Conservation (phyloP, 2,329 filamentous ascomycete genomes). For the Rugonectria rugulosa region DNA sequence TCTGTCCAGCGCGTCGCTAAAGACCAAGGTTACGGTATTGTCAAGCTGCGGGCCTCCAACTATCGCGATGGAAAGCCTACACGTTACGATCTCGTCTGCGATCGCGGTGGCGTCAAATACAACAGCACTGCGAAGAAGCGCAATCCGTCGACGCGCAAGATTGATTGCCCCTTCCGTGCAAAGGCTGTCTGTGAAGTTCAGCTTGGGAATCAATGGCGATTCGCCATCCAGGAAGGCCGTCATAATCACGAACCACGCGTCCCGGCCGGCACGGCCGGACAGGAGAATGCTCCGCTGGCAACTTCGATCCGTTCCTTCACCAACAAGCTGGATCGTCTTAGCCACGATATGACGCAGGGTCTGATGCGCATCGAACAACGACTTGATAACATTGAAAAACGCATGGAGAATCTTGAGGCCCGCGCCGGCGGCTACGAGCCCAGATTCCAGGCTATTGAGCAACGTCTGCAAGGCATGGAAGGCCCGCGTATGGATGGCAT, state of each 20-base stretch:
- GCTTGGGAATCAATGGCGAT: slow-evolving; percentile 70
- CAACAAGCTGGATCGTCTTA: slow-evolving; percentile 67
- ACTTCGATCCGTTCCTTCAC: slow-evolving; percentile 65
- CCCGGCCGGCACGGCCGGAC: slow-evolving; percentile 60
- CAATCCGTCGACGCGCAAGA: slow-evolving; percentile 69
- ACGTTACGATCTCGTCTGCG: slow-evolving; percentile 69
- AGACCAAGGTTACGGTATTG: slow-evolving; percentile 68
- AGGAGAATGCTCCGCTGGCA: slow-evolving; percentile 65
- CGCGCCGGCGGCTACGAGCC: slow-evolving; percentile 53
- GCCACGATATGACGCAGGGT: slow-evolving; percentile 63
- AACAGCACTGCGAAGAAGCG: slow-evolving; percentile 71
- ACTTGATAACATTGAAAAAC: slow-evolving; percentile 61
- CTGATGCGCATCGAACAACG: slow-evolving; percentile 59
- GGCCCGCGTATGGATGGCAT: slow-evolving; percentile 52
- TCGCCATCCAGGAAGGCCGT: slow-evolving; percentile 65
- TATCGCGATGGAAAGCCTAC: slow-evolving; percentile 70
- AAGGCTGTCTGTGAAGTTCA: slow-evolving; percentile 71
- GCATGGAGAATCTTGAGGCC: slow-evolving; percentile 62
- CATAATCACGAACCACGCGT: slow-evolving; percentile 69
- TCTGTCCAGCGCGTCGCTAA: slow-evolving; percentile 67
- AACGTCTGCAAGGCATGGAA: slow-evolving; percentile 52
- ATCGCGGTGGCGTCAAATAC: slow-evolving; percentile 70
- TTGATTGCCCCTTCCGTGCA: slow-evolving; percentile 69
- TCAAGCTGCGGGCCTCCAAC: slow-evolving; percentile 69
- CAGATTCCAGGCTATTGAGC: slow-evolving; percentile 54